These are phyloP conservation scores for Cinchona pubescens DNA, from an alignment of 257 asterid species.

Conservation along the genomic window DNA sequence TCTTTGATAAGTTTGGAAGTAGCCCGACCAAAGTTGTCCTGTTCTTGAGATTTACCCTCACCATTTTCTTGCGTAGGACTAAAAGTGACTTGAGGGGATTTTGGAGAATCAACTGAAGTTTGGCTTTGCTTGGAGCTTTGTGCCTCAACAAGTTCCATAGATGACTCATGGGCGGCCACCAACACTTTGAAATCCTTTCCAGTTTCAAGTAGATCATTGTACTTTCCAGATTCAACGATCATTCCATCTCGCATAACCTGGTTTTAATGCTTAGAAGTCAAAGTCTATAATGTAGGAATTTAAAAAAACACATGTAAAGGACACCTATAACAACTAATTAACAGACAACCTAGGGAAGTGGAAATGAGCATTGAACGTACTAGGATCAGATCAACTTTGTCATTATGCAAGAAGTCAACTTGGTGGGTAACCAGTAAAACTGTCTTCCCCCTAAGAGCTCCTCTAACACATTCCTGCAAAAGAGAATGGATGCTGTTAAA, in stretches of 20 bases:
- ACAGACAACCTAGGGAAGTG: not conserved
- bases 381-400: conserved; percentile 76
- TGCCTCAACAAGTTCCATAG: conserved; percentile 91
- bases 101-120: conserved; percentile 28
- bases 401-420: conserved; percentile 96
- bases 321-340: not conserved
- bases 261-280: conserved; percentile 8
- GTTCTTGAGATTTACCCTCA: conserved; percentile 37
- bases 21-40: conserved; percentile 35
- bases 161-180: conserved; percentile 86
- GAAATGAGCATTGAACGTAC: conserved; percentile 38
- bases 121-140: conserved; percentile 44
- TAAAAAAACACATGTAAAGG: not conserved
- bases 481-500: conserved; percentile 1
- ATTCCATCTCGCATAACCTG: conserved; percentile 94
- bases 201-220: conserved; percentile 46
- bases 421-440: conserved; percentile 88
- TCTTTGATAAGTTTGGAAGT: conserved; percentile 80
- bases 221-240: conserved; percentile 84
- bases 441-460: conserved; percentile 77
- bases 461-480: conserved; percentile 83
- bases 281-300: not conserved
- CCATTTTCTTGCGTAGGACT: conserved; percentile 51
- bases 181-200: conserved; percentile 71
- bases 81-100: conserved; percentile 39